Evolutionary conservation across 345 rosid genomes (phyloP).

Genomic region (Jatropha curcas): DNA sequence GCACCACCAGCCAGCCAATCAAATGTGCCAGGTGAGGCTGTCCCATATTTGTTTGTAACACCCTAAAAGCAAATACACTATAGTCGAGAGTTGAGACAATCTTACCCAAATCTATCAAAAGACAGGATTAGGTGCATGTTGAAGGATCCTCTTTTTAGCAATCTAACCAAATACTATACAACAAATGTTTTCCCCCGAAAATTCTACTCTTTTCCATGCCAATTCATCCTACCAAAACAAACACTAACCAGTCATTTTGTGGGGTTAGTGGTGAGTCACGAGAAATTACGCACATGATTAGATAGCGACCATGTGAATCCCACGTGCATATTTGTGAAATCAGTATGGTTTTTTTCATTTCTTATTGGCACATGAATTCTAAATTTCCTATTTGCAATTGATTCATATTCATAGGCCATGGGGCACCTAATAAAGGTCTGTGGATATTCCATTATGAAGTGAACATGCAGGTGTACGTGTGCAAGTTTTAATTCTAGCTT

Average conservation of each 20-base stretch:
- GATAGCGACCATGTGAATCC: constrained; percentile 40
- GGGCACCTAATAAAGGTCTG: not conserved
- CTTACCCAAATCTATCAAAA: constrained; percentile 20
- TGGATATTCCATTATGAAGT: too few species aligned
- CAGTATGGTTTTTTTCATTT: not conserved
- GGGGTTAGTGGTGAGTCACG: not conserved
- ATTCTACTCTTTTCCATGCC: too few species aligned
- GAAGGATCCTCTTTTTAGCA: constrained; percentile 37
- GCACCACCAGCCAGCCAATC: too few species aligned
- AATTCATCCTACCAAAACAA: constrained; percentile 34
- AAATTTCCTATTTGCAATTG: too few species aligned
- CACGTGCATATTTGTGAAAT: constrained; percentile 21
- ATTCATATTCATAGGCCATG: too few species aligned
- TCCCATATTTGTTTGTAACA: too few species aligned
- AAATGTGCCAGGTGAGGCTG: not conserved
- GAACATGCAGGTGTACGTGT: too few species aligned
- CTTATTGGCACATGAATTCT: constrained; percentile 9
- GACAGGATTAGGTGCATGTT: constrained; percentile 12
- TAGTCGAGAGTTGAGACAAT: constrained; percentile 20
- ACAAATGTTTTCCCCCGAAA: too few species aligned
- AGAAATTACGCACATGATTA: constrained; percentile 1
- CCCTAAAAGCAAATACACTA: too few species aligned
- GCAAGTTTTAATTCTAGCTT: too few species aligned
- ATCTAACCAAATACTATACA: constrained; percentile 39
- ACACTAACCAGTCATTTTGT: constrained; percentile 26